Conservation (phyloP, 768 basidiomycete species). For the Tulasnella sp. region DNA sequence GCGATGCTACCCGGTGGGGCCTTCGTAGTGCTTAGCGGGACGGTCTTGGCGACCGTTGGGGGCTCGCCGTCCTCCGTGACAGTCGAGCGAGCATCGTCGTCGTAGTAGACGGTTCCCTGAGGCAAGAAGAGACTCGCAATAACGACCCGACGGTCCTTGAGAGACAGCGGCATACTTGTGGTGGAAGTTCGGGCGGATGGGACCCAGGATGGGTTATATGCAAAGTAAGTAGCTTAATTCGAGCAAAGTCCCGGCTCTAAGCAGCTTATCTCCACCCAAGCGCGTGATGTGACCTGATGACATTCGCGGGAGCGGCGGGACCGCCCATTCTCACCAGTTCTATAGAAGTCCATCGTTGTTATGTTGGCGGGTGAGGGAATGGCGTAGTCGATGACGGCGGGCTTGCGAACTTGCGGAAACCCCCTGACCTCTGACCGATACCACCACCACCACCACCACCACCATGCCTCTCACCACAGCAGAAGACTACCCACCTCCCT, state of each 20-base stretch:
- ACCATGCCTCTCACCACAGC: background rate
- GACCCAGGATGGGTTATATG: background rate
- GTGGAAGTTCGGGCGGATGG: background rate
- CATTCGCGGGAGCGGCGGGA: background rate
- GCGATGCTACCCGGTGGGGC: background rate
- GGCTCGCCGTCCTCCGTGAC: background rate
- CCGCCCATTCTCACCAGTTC: background rate
- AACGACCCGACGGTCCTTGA: slow-evolving; percentile 61
- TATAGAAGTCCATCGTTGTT: background rate
- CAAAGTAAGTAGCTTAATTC: background rate
- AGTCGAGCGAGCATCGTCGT: slow-evolving; percentile 30
- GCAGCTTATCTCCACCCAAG: background rate
- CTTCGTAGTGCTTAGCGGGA: background rate
- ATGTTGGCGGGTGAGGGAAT: background rate
- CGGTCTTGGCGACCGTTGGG: background rate
- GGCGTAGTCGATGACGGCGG: background rate
- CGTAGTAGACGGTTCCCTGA: slow-evolving; percentile 51
- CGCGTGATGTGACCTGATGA: background rate
- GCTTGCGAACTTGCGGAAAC: background rate
- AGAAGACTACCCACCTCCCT: background rate
- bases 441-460: background rate
- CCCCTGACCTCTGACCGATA: background rate
- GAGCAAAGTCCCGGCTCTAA: background rate
- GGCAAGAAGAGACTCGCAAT: slow-evolving; percentile 82
- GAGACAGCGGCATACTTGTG: slow-evolving; percentile 27